A percentile compares a stretch with the other conserved stretches of the same genome.
Evolutionary conservation across 805 yeast genomes (phyloP).

Genomic region (Teunomyces atbi): DNA sequence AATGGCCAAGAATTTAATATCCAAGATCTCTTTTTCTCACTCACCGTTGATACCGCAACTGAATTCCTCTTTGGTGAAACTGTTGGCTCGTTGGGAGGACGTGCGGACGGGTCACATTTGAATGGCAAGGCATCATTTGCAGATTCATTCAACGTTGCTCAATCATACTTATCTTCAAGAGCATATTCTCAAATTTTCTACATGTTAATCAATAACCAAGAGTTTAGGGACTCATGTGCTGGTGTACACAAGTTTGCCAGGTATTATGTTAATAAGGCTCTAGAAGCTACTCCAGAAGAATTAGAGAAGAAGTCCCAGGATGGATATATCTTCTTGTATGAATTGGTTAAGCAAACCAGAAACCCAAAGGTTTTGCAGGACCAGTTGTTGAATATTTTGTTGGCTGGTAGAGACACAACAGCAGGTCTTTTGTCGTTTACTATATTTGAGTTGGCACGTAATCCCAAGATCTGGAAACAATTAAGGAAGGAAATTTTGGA

Average conservation of each 20-base stretch:
- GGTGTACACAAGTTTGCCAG: slow-evolving; percentile 31
- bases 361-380: slow-evolving; percentile 24
- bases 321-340: slow-evolving; percentile 27
- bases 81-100: slow-evolving; percentile 22
- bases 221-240: slow-evolving; percentile 30
- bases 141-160: slow-evolving; percentile 33
- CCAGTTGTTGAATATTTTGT: slow-evolving; percentile 27
- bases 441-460: slow-evolving; percentile 23
- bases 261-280: slow-evolving; percentile 14
- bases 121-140: slow-evolving; percentile 32
- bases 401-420: slow-evolving; percentile 30
- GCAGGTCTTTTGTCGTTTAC: slow-evolving; percentile 27
- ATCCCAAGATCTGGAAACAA: slow-evolving; percentile 18
- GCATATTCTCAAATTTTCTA: slow-evolving; percentile 26
- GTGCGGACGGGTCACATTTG: slow-evolving; percentile 6
- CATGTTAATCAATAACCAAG: slow-evolving; percentile 16
- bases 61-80: slow-evolving; percentile 44
- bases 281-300: slow-evolving; percentile 13
- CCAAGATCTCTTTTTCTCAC: slow-evolving; percentile 32
- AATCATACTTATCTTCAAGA: slow-evolving; percentile 34
- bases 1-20: slow-evolving; percentile 29
- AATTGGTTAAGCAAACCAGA: slow-evolving; percentile 25
- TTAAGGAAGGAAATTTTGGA: slow-evolving; percentile 19
- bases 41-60: slow-evolving; percentile 41
- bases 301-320: slow-evolving; percentile 14